These are phyloP conservation scores for Gnomoniopsis smithogilvyi DNA, from an alignment of 2,329 filamentous ascomycete genomes.

Conservation along the genomic window DNA sequence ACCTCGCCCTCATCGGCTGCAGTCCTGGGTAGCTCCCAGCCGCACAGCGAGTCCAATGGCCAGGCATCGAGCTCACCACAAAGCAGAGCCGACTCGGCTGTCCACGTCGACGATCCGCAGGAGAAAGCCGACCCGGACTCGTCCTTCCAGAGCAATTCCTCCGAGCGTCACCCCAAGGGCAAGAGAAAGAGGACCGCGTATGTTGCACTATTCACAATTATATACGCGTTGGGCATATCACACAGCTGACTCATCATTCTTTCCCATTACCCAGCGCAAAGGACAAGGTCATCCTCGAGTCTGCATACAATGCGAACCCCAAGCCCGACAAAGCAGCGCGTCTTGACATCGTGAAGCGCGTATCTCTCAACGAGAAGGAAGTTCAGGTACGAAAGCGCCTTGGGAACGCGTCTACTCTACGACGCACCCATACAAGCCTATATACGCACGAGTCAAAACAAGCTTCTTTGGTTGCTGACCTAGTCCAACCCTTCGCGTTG, in stretches of 20 bases:
- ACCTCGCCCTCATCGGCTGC: conserved; percentile 16
- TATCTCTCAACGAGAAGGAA: conserved; percentile 90
- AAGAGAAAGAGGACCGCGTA: conserved; percentile 65
- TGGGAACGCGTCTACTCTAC: neutral
- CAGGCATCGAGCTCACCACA: conserved; percentile 14
- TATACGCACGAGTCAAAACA: neutral
- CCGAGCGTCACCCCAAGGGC: conserved; percentile 51
- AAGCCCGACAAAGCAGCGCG: conserved; percentile 91
- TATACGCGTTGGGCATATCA: neutral
- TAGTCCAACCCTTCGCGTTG: neutral
- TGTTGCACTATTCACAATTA: conserved; percentile 26
- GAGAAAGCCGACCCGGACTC: conserved; percentile 13
- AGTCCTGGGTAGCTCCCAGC: conserved; percentile 10
- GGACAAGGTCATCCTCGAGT: conserved; percentile 85
- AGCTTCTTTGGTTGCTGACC: conserved; percentile 12
- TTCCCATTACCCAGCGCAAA: conserved; percentile 57
- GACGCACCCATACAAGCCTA: neutral
- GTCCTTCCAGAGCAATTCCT: conserved; percentile 17
- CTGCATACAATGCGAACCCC: conserved; percentile 78
- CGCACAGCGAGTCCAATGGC: neutral
- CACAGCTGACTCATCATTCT: neutral
- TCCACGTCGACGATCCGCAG: conserved; percentile 5
- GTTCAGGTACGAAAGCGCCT: conserved; percentile 69
- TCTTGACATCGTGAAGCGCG: conserved; percentile 77
- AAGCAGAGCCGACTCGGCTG: conserved; percentile 10